These are phyloP conservation scores for Mucor saturninus DNA, from an alignment of 371 early-diverging fungal genomes.

Conservation along the genomic window DNA sequence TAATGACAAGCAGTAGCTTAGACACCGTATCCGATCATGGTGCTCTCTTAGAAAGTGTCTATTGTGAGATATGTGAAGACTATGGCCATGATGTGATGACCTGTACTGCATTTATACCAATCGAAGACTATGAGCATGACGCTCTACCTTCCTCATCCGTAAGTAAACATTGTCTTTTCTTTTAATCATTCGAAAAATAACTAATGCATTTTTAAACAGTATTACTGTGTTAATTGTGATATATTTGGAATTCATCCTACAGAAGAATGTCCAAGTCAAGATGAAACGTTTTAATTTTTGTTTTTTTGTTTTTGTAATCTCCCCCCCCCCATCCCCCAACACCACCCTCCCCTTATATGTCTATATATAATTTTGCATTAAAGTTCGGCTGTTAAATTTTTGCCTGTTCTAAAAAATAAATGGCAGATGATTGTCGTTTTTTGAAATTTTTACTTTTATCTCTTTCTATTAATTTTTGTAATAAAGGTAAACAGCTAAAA, in stretches of 20 bases:
- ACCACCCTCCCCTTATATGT: no score
- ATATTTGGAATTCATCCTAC: constrained; percentile 67
- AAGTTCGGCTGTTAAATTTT: no score
- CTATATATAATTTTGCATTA: no score
- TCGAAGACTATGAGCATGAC: constrained; percentile 6
- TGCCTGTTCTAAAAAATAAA: no score
- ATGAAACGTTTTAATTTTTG: constrained; percentile 57
- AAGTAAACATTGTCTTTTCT: constrained; percentile 5
- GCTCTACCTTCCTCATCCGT: constrained; percentile 9
- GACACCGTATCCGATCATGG: constrained; percentile 9
- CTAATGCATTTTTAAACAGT: constrained; percentile 6
- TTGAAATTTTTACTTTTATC: no score
- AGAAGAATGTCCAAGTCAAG: constrained; percentile 71
- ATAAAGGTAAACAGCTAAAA: no score
- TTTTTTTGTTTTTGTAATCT: neutral
- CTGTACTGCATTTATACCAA: constrained; percentile 45
- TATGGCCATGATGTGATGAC: constrained; percentile 62
- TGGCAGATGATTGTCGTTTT: no score
- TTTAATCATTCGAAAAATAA: neutral
- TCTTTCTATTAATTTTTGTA: no score
- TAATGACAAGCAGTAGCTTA: constrained; percentile 13
- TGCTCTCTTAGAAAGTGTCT: constrained; percentile 17
- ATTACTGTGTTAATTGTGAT: constrained; percentile 75
- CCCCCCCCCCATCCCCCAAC: neutral
- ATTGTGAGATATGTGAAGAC: constrained; percentile 69